Evolutionary conservation across 1,284 basidiomycete genomes (phyloP), one percentile per base, ranked within the genome.

Genomic region (Phellinidium pouzarii): DNA sequence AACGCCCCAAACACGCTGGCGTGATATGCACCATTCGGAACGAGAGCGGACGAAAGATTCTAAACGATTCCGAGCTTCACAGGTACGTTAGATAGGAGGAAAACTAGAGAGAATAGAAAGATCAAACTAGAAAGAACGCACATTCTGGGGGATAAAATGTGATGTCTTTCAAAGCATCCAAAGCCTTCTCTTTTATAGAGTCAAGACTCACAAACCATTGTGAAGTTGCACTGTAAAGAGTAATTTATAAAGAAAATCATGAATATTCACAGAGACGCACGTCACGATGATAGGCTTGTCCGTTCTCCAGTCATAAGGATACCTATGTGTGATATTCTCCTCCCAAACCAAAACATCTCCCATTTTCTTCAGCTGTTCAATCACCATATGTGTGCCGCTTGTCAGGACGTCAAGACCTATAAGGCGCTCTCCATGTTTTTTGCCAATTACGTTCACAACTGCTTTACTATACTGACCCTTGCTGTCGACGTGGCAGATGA

Each of bases 1-100:
- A 0, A 98, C 92, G 27, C 96, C 96, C 96, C 96, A 99, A 14
- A 90, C 87, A 14, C 96, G 87, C 66, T 99, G 96, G 2, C 96
- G 86, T 27, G 95, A 99, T 55, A 99, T 98, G 65, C 96, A 99
- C 96, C 96, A 99, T 70, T 99, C 96, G 0, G 92, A 93, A 3
- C 96, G 89, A 0, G 86, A 87, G 2, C 76, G 76, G 29, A 98
- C 76, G 66, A 94, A 96, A 0, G 92, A 75, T 59, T 91, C 84
- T 3, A 99, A 79, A 2, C 94, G 84, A 50, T 85, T 87, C 23
- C 85, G 83, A 4, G 91, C 92, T 94, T 55, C 42, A 2, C 47
- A 23, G 11, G 22, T 37, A 54, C 25, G 56, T 50, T 17, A 36
- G 36, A 44, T 44, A 55, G 53, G 48, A 43, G 38, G 19, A 29